These are phyloP conservation scores for Kodamaea kaohsiungensis DNA, from an alignment of 805 yeast species.

Conservation along the genomic window DNA sequence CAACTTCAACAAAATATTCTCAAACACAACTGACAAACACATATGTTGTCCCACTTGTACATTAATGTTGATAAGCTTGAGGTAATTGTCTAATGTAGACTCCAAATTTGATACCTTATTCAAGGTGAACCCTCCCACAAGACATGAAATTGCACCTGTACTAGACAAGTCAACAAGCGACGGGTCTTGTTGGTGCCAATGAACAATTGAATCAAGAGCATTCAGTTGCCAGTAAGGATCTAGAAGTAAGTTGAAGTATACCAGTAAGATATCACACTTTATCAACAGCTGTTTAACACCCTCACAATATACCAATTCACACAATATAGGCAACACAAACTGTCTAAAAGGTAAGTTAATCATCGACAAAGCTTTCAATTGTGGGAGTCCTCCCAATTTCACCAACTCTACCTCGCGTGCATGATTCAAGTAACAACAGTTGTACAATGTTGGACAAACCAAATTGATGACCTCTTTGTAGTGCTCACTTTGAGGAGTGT, in stretches of 20 bases:
- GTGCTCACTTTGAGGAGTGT: constrained; percentile 27
- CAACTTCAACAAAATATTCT: constrained; percentile 32
- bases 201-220: constrained; percentile 51
- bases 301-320: constrained; percentile 51
- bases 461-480: constrained; percentile 45
- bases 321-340: constrained; percentile 52
- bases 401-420: constrained; percentile 48
- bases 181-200: constrained; percentile 37
- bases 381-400: constrained; percentile 47
- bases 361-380: constrained; percentile 38
- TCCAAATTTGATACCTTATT: constrained; percentile 44
- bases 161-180: constrained; percentile 22
- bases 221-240: constrained; percentile 62
- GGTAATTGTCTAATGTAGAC: constrained; percentile 41
- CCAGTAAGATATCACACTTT: constrained; percentile 37
- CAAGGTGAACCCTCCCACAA: constrained; percentile 41
- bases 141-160: constrained; percentile 26
- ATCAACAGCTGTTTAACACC: constrained; percentile 38
- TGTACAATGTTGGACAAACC: constrained; percentile 50
- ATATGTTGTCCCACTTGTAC: constrained; percentile 22
- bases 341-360: constrained; percentile 49
- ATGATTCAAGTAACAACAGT: constrained; percentile 51
- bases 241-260: constrained; percentile 40
- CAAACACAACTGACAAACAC: constrained; percentile 27
- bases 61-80: constrained; percentile 31